Evolutionary conservation across 1,284 basidiomycete species (phyloP).

Genomic region (Sparassis latifolia): DNA sequence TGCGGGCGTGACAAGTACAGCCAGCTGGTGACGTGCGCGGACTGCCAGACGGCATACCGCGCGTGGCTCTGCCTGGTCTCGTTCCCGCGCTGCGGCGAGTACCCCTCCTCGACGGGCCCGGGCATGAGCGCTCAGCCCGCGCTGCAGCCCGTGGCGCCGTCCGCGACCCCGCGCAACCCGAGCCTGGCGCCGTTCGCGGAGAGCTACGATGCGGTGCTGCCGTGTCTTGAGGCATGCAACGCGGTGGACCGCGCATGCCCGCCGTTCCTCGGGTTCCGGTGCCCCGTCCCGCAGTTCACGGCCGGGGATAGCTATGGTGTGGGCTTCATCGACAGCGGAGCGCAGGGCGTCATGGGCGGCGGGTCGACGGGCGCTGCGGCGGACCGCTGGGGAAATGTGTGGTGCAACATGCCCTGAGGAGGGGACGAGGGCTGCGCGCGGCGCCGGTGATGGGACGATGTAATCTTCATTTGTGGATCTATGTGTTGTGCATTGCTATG

Average conservation of each 20-base stretch:
- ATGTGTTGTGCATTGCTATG: too few relatives aligned
- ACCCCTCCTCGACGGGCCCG: slow-evolving; percentile 25
- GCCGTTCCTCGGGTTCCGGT: slow-evolving; percentile 62
- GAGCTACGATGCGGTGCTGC: slow-evolving; percentile 58
- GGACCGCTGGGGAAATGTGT: slow-evolving; percentile 75
- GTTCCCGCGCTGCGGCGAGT: slow-evolving; percentile 67
- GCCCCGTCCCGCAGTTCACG: slow-evolving; percentile 58
- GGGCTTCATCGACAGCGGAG: slow-evolving; percentile 56
- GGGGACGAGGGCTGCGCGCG: too few relatives aligned
- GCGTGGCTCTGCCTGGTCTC: slow-evolving; percentile 73
- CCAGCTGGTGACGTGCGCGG: slow-evolving; percentile 67
- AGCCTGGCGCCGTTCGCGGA: slow-evolving; percentile 37
- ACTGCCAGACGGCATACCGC: slow-evolving; percentile 72
- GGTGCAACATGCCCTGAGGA: slow-evolving; percentile 51
- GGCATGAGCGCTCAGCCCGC: slow-evolving; percentile 32
- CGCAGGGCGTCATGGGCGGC: slow-evolving; percentile 37
- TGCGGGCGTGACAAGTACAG: slow-evolving; percentile 82
- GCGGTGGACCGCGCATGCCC: slow-evolving; percentile 74
- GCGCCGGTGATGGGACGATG: too few relatives aligned
- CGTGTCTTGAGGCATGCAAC: slow-evolving; percentile 75
- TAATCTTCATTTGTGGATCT: too few relatives aligned
- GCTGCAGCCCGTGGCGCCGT: slow-evolving; percentile 33
- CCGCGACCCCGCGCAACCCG: slow-evolving; percentile 37
- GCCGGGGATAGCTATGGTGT: slow-evolving; percentile 71
- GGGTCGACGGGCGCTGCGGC: slow-evolving; percentile 49